Base-by-base conservation (phyloP, 441 rosid genomes). In the Erodium trifolium region DNA sequence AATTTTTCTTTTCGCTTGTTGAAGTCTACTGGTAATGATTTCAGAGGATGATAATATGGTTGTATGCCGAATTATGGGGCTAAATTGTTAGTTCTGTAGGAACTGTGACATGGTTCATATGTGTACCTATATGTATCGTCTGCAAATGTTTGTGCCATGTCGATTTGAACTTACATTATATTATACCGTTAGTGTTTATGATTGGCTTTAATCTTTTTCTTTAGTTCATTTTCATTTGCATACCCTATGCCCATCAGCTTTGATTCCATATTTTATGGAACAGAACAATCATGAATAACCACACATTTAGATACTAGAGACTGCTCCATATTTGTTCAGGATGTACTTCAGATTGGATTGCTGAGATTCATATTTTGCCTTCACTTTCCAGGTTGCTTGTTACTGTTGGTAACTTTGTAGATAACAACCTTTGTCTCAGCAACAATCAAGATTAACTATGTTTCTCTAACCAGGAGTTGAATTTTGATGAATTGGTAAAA, bases 391-490 rank as follows among this genome's bases (percentile, higher is more conserved):
- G 47, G 47, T 41, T 41, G 10, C 47, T 41, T 6, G 10, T 41
- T 1, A 41, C 7, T 41, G 47, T 41, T 41, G 47, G 7, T 23
- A 23, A 23, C 27, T 23, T 23, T 23, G 27, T 23, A 23, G 10
- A 41, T 41, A 6, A 41, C 47, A 41, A 41, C 47, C 10, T 41
- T 41, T 41, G 7, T 41, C 47, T 67, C 39, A 11, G 4, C 13
- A 23, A 16, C 10, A 23, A 41, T 11, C 47, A 49, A 49, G 11
- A 10, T 11, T 49, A 12, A 49, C 37, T 60, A 16, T 68, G 45
- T 43, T 68, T 68, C 66, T 68, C 70, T 9, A 66, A 57, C 63
- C 47, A 11, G 47, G 11, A 49, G n/a, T 49, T 12, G 5, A 49
- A 49, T 49, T 49, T 49, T 49, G 55, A 49, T 49, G 27, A 23